phyloP scores from a whole-genome alignment of 495 filamentous ascomycete species.

The Hypoxylon cercidicola region DNA sequence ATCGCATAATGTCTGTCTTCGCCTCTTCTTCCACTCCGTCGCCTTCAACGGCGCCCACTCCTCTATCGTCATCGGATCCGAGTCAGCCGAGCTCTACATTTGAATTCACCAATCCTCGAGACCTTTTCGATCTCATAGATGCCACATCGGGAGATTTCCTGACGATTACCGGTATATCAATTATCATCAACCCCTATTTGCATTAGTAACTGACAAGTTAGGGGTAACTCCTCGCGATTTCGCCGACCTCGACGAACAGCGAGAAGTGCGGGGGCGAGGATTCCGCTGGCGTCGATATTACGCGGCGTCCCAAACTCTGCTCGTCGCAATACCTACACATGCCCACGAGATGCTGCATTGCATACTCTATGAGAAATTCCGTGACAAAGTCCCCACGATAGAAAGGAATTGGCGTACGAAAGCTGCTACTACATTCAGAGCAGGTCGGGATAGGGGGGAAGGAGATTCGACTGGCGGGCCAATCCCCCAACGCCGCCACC shows the following conservation, averaged over 20 bases:
- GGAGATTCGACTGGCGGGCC: slow-evolving; percentile 42
- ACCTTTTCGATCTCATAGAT: slow-evolving; percentile 5
- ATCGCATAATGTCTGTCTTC: slow-evolving; percentile 1
- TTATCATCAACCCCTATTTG: background rate
- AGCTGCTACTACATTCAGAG: slow-evolving; percentile 3
- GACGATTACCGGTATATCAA: slow-evolving; percentile 1
- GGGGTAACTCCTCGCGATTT: slow-evolving; percentile 13
- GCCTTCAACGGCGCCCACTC: slow-evolving; percentile 10
- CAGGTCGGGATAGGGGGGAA: slow-evolving; percentile 30
- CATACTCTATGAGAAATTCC: slow-evolving; percentile 8
- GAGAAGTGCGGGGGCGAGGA: slow-evolving; percentile 23
- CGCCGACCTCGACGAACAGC: slow-evolving; percentile 26
- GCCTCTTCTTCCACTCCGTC: slow-evolving; percentile 3
- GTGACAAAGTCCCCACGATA: slow-evolving; percentile 18
- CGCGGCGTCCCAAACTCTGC: slow-evolving; percentile 14
- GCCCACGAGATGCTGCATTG: slow-evolving; percentile 37
- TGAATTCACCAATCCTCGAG: slow-evolving; percentile 8
- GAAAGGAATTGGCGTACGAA: slow-evolving; percentile 6
- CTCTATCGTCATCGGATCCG: slow-evolving; percentile 6
- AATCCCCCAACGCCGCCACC: slow-evolving; percentile 30
- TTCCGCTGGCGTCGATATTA: slow-evolving; percentile 41
- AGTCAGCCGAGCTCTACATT: slow-evolving; percentile 1
- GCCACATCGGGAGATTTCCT: slow-evolving; percentile 2
- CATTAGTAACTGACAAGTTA: slow-evolving; percentile 3
- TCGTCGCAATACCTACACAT: slow-evolving; percentile 31